Percentiles rank a stretch among this genome's conserved stretches.
These are phyloP conservation scores for Penicillium sp. DNA, from an alignment of 2,329 filamentous ascomycete species.

Conservation along the genomic window DNA sequence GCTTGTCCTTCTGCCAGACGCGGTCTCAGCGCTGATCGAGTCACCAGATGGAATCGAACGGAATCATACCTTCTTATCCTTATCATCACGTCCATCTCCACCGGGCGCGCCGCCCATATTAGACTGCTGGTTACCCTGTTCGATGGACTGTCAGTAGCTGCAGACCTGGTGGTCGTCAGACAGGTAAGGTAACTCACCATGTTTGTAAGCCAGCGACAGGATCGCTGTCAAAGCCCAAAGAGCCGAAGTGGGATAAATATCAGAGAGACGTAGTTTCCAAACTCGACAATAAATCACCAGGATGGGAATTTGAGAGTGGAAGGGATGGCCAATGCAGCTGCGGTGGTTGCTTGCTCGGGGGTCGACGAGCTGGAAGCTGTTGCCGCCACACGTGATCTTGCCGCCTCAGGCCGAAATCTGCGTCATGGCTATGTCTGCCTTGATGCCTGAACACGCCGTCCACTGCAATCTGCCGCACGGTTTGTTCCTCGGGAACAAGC, in stretches of 20 bases:
- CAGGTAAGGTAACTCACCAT: conserved; percentile 37
- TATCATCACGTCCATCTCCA: conserved; percentile 78
- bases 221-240: conserved; percentile 17
- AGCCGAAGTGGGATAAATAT: neutral
- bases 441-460: neutral
- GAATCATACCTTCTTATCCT: conserved; percentile 82
- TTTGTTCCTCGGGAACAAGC: conserved; percentile 5
- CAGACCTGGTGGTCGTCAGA: conserved; percentile 8
- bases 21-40: conserved; percentile 19
- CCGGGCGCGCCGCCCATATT: conserved; percentile 76
- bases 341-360: conserved; percentile 23
- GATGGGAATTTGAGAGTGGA: conserved; percentile 9
- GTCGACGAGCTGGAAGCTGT: conserved; percentile 30
- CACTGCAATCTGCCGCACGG: neutral
- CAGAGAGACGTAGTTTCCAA: neutral
- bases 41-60: neutral
- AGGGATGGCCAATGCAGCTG: conserved; percentile 21
- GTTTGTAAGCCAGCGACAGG: conserved; percentile 31
- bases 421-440: conserved; percentile 24
- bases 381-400: conserved; percentile 25
- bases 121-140: conserved; percentile 67
- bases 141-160: conserved; percentile 25
- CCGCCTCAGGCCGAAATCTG: conserved; percentile 19
- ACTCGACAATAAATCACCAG: conserved; percentile 6
- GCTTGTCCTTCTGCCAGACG: conserved; percentile 88